Conservation (phyloP, 2,329 filamentous ascomycete species). For the Phaeosphaeriaceae sp. region DNA sequence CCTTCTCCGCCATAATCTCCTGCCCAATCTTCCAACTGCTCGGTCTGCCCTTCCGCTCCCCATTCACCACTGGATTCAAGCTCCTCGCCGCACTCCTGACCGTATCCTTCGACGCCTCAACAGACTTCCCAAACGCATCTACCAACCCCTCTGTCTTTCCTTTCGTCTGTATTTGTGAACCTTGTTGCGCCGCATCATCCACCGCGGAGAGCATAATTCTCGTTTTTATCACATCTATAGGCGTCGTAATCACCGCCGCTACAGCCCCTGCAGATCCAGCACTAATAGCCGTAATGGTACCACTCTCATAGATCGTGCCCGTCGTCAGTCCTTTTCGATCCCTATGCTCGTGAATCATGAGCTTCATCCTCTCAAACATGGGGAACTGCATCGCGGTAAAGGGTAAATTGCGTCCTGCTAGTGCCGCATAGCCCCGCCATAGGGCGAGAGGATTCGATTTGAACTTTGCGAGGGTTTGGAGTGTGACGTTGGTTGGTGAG, state of each 20-base stretch:
- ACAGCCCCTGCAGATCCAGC: conserved; percentile 76
- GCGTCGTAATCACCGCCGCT: conserved; percentile 83
- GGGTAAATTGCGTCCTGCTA: conserved; percentile 82
- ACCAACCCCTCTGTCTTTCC: conserved; percentile 31
- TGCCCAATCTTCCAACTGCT: conserved; percentile 65
- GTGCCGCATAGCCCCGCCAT: conserved; percentile 77
- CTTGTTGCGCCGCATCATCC: conserved; percentile 23
- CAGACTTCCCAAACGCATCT: conserved; percentile 52
- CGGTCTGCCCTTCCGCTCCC: conserved; percentile 34
- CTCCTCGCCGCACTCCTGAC: conserved; percentile 16
- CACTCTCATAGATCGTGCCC: conserved; percentile 67
- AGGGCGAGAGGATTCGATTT: conserved; percentile 60
- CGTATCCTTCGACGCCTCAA: conserved; percentile 36
- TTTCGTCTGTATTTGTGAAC: conserved; percentile 11
- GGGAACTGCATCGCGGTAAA: conserved; percentile 91
- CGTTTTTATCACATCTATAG: conserved; percentile 89
- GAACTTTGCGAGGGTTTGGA: conserved; percentile 65
- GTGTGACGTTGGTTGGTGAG: conserved; percentile 55
- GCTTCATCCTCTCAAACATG: conserved; percentile 76
- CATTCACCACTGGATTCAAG: background rate
- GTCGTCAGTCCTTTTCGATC: conserved; percentile 46
- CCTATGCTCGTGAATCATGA: conserved; percentile 56
- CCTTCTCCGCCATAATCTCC: conserved; percentile 70
- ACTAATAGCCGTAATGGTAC: conserved; percentile 72
- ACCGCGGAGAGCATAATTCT: conserved; percentile 75